Conservation (phyloP, 495 filamentous ascomycete species). For the Rhypophila decipiens region DNA sequence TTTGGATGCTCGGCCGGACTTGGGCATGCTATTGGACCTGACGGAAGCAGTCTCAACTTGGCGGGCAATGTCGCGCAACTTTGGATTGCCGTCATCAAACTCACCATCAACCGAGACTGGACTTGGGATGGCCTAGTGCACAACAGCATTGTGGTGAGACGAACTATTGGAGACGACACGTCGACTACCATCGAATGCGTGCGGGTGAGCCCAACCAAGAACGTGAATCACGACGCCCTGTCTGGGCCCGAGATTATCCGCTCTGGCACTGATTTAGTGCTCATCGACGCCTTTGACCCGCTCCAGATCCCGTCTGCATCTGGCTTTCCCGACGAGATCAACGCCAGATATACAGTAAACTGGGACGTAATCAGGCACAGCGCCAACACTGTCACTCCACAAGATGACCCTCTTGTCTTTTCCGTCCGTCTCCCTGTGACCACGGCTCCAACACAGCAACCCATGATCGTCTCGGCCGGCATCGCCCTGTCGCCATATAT, state of each 20-base stretch:
- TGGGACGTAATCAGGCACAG: not conserved
- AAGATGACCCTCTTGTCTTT: not conserved
- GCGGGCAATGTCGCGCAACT: not conserved
- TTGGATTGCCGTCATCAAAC: not conserved
- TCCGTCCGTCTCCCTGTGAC: not conserved
- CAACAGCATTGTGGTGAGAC: not conserved
- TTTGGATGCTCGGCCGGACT: not conserved
- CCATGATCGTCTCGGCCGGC: not conserved
- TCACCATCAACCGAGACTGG: not conserved
- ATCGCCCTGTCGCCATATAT: not conserved
- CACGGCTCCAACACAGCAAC: not conserved
- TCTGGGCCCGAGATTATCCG: not conserved
- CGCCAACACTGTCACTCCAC: not conserved
- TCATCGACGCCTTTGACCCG: not conserved
- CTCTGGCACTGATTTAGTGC: not conserved
- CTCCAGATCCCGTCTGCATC: not conserved
- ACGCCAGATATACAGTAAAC: not conserved
- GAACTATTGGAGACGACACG: not conserved
- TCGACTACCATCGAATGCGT: not conserved
- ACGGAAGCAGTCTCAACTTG: not conserved
- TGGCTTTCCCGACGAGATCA: not conserved
- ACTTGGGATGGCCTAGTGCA: not conserved
- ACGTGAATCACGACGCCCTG: not conserved
- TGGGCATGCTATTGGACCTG: not conserved
- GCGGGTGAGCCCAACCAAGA: not conserved